Base-by-base conservation (phyloP, 2,329 filamentous ascomycete species). In the Davidsoniella australis region DNA sequence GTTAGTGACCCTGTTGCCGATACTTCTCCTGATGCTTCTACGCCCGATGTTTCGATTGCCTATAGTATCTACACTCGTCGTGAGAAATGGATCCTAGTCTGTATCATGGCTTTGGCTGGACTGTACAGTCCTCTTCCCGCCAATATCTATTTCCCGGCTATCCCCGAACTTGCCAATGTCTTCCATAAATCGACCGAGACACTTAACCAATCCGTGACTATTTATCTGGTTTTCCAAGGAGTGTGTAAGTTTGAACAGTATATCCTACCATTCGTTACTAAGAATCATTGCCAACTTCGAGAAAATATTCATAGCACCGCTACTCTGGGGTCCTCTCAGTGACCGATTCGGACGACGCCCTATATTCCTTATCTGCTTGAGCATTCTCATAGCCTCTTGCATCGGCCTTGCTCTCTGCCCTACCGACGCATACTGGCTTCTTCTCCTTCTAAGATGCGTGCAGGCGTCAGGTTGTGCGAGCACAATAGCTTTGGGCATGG, bases 321-420 rank as follows among this genome's bases (percentile, higher is more conserved):
- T 63, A 58, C 55, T 64, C 5, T 64, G 62, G 62, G 61, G 61
- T 5, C 57, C 62, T 1, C 50, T 64, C 3, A 63, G 61, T 1
- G 62, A 63, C 45, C 57, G 58, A 3, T 60, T 59, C 43, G 61
- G 61, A 12, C 55, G 62, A 2, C 54, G 62, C 4, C 59, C 60
- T 0, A 43, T 62, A 2, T 62, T 62, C 7, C 16, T 62, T 0
- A 46, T 56, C 40, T 63, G 61, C 41, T 51, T 64, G 8, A 37
- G 56, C 4, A 57, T 64, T 2, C 53, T 64, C 5, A 52, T 62
- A 2, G 61, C 57, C 5, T 58, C 61, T 0, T 61, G 61, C 41
- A 54, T 63, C 5, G 61, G 61, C 2, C 54, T 64, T 29, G 60
- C 61, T 0, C 47, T 63, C 0, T 61, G 61, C n/a, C 61, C 60